Evolutionary conservation across 257 asterid genomes (phyloP).

Genomic region (Solanum dulcamara): DNA sequence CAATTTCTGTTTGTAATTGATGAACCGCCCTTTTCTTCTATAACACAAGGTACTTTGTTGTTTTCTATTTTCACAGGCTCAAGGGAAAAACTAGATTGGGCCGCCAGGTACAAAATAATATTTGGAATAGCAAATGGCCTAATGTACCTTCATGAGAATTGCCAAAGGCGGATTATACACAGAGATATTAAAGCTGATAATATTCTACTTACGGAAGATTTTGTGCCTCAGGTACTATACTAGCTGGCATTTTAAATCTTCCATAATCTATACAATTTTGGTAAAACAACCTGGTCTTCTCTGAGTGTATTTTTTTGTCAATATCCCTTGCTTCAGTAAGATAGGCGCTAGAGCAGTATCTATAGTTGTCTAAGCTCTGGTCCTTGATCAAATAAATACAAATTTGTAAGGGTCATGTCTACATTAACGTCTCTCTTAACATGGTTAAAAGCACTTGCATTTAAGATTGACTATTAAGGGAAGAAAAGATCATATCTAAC

Average conservation of each 20-base stretch:
- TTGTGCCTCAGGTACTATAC: slow-evolving; percentile 45
- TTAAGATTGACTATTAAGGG: neutral
- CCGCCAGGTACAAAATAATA: slow-evolving; percentile 43
- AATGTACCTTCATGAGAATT: slow-evolving; percentile 47
- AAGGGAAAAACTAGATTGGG: slow-evolving; percentile 33
- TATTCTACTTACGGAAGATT: slow-evolving; percentile 51
- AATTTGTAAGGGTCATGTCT: neutral
- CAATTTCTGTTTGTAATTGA: neutral
- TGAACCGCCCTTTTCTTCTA: neutral
- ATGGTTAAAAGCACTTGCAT: neutral
- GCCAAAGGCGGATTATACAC: slow-evolving; percentile 53
- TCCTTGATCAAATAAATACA: neutral
- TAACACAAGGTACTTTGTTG: neutral
- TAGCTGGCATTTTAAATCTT: neutral
- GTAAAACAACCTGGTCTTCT: neutral
- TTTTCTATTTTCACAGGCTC: slow-evolving; percentile 22
- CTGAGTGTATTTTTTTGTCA: neutral
- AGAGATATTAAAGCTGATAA: slow-evolving; percentile 64
- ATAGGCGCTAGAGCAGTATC: neutral
- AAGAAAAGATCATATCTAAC: neutral
- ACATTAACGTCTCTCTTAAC: neutral
- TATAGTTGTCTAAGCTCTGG: neutral
- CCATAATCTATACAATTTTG: neutral
- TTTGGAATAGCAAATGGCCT: slow-evolving; percentile 64
- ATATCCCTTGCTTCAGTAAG: neutral